These are phyloP conservation scores for Themeda triandra DNA, from an alignment of 176 grass and related monocot genomes.

Conservation along the genomic window DNA sequence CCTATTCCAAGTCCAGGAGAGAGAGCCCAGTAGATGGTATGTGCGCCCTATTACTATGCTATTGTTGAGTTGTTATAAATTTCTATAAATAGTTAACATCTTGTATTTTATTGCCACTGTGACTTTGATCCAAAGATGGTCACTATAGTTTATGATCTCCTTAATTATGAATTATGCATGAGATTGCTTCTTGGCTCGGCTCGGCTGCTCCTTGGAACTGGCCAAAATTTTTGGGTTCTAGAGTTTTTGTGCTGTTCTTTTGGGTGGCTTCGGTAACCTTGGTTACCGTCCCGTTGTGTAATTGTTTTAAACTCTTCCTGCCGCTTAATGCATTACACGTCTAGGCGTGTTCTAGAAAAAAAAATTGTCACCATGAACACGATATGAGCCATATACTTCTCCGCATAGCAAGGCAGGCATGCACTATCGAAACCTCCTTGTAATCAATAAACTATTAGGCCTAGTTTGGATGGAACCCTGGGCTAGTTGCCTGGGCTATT, in stretches of 20 bases:
- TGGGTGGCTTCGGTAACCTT: no score
- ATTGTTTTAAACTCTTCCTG: no score
- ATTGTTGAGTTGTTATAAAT: no score
- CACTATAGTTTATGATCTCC: neutral
- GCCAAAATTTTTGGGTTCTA: no score
- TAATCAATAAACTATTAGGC: neutral
- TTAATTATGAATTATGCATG: neutral
- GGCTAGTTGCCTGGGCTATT: no score
- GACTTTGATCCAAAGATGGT: neutral
- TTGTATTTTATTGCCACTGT: neutral
- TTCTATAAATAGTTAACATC: neutral
- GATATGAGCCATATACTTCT: neutral
- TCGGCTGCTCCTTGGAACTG: no score
- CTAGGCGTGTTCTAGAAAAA: no score
- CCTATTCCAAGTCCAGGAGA: neutral
- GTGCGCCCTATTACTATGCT: neutral
- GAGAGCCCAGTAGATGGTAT: conserved; percentile 7
- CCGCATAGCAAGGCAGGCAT: neutral
- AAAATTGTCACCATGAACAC: neutral
- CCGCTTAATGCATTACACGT: no score
- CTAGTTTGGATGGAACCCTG: no score
- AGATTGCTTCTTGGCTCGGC: no score
- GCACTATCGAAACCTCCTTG: neutral
- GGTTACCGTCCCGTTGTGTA: no score
- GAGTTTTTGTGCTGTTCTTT: no score